Evolutionary conservation across 1,284 basidiomycete genomes (phyloP).

Genomic region (Meripilus lineatus): DNA sequence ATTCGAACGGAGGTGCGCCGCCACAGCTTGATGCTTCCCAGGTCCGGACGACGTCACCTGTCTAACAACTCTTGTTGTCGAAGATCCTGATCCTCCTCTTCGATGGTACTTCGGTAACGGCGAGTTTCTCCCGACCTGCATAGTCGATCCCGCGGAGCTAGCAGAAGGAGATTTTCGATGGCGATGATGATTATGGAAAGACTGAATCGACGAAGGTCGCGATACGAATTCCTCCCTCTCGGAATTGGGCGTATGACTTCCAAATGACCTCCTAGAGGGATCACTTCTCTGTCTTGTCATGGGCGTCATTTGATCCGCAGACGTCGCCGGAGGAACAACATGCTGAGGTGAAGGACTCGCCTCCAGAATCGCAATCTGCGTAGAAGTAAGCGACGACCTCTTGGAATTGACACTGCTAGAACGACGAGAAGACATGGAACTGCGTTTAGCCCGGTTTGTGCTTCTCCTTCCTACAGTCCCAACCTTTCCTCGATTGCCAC

Average conservation of each 20-base stretch:
- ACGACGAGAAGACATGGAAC: constrained; percentile 65
- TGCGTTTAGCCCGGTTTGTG: constrained; percentile 50
- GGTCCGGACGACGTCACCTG: constrained; percentile 44
- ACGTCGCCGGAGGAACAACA: no score
- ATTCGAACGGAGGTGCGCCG: constrained; percentile 58
- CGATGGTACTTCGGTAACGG: constrained; percentile 71
- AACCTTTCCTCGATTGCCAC: constrained; percentile 36
- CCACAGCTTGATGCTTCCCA: no score
- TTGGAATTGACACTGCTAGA: constrained; percentile 81
- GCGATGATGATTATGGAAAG: constrained; percentile 49
- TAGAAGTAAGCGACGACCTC: constrained; percentile 64
- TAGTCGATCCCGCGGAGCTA: constrained; percentile 68
- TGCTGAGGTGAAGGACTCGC: constrained; percentile 40
- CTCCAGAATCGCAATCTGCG: constrained; percentile 54
- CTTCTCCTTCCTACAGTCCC: constrained; percentile 18
- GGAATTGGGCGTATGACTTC: constrained; percentile 73
- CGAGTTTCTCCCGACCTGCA: constrained; percentile 48
- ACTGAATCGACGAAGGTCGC: constrained; percentile 69
- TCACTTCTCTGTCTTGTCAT: constrained; percentile 37
- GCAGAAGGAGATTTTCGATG: constrained; percentile 73
- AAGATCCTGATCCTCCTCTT: constrained; percentile 67
- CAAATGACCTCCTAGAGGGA: constrained; percentile 58
- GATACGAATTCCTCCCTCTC: constrained; percentile 71
- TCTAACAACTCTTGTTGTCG: constrained; percentile 71
- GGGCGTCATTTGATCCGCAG: constrained; percentile 40